Percentiles rank a stretch among this genome's conserved stretches.
phyloP scores from a whole-genome alignment of 176 grass and related monocot genomes.

The Eragrostis curvula region DNA sequence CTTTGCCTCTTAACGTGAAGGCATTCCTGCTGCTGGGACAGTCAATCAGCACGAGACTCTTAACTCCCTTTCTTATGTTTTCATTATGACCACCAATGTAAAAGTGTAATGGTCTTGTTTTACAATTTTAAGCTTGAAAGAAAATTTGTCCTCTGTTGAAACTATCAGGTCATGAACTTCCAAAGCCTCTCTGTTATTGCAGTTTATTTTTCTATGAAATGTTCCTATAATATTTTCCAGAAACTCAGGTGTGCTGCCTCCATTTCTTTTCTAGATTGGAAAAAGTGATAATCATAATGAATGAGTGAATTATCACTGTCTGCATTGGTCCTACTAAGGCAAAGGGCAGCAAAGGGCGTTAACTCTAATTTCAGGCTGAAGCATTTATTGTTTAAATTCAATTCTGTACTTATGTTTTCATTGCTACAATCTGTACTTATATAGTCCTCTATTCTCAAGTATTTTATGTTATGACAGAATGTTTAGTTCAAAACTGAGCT shows the following conservation, averaged over 20 bases:
- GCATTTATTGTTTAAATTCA: neutral
- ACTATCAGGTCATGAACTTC: neutral
- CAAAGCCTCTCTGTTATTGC: neutral
- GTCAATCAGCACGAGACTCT: neutral
- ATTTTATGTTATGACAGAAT: no score
- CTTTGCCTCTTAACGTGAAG: neutral
- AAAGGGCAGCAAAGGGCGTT: slow-evolving; percentile 6
- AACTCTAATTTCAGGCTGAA: slow-evolving; percentile 36
- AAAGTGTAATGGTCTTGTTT: neutral
- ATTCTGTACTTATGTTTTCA: slow-evolving; percentile 11
- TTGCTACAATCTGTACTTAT: no score
- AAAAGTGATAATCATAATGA: slow-evolving; percentile 35
- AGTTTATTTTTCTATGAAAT: neutral
- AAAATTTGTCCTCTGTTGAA: neutral
- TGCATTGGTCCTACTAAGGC: slow-evolving; percentile 23
- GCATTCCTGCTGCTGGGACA: neutral
- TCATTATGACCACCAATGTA: neutral
- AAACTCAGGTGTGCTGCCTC: slow-evolving; percentile 7
- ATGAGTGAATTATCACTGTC: neutral
- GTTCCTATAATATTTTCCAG: neutral
- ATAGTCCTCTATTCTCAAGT: no score
- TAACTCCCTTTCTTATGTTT: neutral
- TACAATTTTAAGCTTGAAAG: neutral
- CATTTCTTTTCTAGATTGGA: slow-evolving; percentile 20
- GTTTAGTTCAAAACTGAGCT: no score